Evolutionary conservation across 2,329 filamentous ascomycete species (phyloP), one percentile per base, ranked within the genome.

Genomic region (Boeremia lycopersici): DNA sequence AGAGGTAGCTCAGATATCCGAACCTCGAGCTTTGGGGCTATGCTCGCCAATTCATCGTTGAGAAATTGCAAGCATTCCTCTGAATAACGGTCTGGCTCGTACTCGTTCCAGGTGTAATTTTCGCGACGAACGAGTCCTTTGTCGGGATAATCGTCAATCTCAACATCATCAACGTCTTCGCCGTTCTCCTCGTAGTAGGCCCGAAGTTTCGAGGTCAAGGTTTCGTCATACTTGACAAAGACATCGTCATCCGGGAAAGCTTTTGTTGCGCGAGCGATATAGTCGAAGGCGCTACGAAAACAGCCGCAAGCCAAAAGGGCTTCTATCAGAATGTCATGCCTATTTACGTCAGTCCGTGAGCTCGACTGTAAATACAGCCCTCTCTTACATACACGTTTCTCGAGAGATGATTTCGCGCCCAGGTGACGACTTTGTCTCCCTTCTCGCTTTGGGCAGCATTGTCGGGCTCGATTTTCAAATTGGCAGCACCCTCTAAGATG

Each of bases 1-100:
- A 90, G 79, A 0, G 93, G 95, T 4, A 99, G 78, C 29, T 88
- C 83, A 0, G 91, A 86, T 3, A 89, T 87, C 53, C 86, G 84
- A 28, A 96, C 89, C 60, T 90, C 89, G 57, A 93, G 90, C 68
- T 91, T 93, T 0, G 91, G 89, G 0, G 92, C 91, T 50, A 91
- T 86, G 2, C 77, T 74, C 25, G 80, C 76, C 62, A 97, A 81
- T 61, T 88, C 81, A 19, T 79, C 74, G 69, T 98, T 98, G 39
- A 98, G 78, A 45, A 88, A 82, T 0, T 82, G 75, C 23, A 98
- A 77, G 6, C 77, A 80, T 38, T 81, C 78, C 3, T 79, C 68
- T 0, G 80, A 78, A 53, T 83, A 81, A 36, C 86, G 78, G 63
- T 87, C 78, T 1, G 84, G 84, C 61, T 88, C 86, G 61, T 83